These are phyloP conservation scores for Ustilago bromivora DNA, from an alignment of 1,284 basidiomycete species.

Conservation along the genomic window DNA sequence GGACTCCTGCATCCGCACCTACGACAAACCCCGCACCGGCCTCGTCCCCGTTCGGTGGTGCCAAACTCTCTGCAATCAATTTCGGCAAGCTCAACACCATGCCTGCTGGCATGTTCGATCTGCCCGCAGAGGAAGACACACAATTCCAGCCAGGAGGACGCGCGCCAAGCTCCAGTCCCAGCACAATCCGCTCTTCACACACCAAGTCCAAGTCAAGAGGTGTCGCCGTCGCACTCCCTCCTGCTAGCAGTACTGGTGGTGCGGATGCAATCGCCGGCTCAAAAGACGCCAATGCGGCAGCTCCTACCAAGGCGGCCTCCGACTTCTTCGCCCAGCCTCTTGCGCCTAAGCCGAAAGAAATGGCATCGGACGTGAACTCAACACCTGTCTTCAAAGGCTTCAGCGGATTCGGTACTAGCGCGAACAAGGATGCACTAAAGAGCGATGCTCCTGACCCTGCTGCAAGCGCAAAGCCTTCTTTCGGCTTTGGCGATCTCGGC, in stretches of 20 bases:
- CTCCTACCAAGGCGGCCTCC: slow-evolving; percentile 21
- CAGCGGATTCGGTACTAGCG: slow-evolving; percentile 21
- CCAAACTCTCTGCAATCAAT: slow-evolving; percentile 19
- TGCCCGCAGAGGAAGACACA: slow-evolving; percentile 30
- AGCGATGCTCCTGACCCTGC: slow-evolving; percentile 1
- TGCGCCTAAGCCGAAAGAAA: slow-evolving; percentile 20
- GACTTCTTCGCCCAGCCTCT: slow-evolving; percentile 41
- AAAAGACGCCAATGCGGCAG: background rate
- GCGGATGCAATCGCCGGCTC: slow-evolving; percentile 1
- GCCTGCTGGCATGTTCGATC: slow-evolving; percentile 43
- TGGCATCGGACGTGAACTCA: background rate
- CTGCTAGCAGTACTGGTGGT: slow-evolving; percentile 5
- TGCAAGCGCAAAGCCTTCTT: slow-evolving; percentile 12
- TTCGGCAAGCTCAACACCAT: slow-evolving; percentile 37
- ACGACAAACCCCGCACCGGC: slow-evolving; percentile 9
- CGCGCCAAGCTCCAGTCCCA: slow-evolving; percentile 32
- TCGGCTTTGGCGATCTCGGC: slow-evolving; percentile 24
- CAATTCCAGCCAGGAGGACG: slow-evolving; percentile 47
- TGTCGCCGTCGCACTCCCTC: slow-evolving; percentile 29
- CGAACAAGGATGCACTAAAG: slow-evolving; percentile 13
- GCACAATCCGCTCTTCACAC: slow-evolving; percentile 23
- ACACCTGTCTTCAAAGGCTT: slow-evolving; percentile 28
- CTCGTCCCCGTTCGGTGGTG: slow-evolving; percentile 27
- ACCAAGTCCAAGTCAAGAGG: slow-evolving; percentile 33
- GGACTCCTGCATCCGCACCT: slow-evolving; percentile 5